A percentile compares a stretch with the other conserved stretches of the same genome.
These are phyloP conservation scores for Xylaria nigripes DNA, from an alignment of 495 filamentous ascomycete species.

Conservation along the genomic window DNA sequence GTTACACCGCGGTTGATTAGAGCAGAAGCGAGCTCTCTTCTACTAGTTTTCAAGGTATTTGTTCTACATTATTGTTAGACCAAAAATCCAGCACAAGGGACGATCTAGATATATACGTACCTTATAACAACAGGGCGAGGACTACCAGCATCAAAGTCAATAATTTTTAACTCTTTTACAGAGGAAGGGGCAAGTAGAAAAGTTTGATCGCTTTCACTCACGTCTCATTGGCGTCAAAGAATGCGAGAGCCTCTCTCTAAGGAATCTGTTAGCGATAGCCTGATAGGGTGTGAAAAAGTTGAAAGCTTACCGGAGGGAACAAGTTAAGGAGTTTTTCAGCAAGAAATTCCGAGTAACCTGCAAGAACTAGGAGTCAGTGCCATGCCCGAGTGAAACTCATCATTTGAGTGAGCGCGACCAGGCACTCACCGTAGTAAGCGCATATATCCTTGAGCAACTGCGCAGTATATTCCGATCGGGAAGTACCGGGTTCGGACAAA, in stretches of 20 bases:
- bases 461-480: slow-evolving; percentile 75
- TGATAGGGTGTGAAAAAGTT: background rate
- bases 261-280: background rate
- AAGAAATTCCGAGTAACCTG: slow-evolving; percentile 70
- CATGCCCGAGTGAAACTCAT: background rate
- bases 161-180: slow-evolving; percentile 29
- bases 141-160: slow-evolving; percentile 25
- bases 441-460: slow-evolving; percentile 88
- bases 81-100: background rate
- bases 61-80: slow-evolving; percentile 52
- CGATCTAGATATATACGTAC: slow-evolving; percentile 1
- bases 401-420: background rate
- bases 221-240: slow-evolving; percentile 97
- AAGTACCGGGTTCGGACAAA: slow-evolving; percentile 65
- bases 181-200: background rate
- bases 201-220: background rate
- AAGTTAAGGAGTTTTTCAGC: slow-evolving; percentile 84
- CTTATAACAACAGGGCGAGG: slow-evolving; percentile 12
- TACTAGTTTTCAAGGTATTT: slow-evolving; percentile 88
- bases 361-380: slow-evolving; percentile 45
- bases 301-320: slow-evolving; percentile 56
- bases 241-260: slow-evolving; percentile 81
- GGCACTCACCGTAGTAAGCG: slow-evolving; percentile 60
- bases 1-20: slow-evolving; percentile 96
- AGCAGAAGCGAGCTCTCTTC: slow-evolving; percentile 83